Base-by-base conservation (phyloP, 2,329 filamentous ascomycete genomes). In the Neobulgaria alba region DNA sequence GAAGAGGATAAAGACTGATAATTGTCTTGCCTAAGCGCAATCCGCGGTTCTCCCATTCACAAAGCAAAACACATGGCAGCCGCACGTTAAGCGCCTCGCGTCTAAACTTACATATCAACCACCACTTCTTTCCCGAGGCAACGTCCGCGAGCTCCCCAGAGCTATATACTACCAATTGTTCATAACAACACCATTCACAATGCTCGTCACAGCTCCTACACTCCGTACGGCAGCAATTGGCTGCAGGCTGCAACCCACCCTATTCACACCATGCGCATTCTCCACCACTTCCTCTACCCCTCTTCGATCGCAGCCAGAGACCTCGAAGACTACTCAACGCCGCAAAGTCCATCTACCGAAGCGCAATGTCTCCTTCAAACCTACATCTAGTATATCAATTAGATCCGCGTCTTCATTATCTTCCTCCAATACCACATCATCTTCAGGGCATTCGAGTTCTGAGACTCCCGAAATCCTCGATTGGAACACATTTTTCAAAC, bases 401-500 rank as follows among this genome's bases (percentile, higher is more conserved):
- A 49, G 49, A 17, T 33, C 45, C 29, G 50, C 49, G 8, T 53
- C 54, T 17, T 46, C 52, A 18, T 40, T 40, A 18, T 46, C 45
- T 29, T 41, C 51, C 32, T 33, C 49, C 10, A 35, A 49, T 33
- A 29, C 44, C 15, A 18, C 45, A 10, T 40, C 34, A 33, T 29
- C 41, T 41, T 31, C 23, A 19, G 5, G 49, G 33, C 21, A 39
- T 23, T 38, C 38, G 39, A 38, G 38, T 19, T 26, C 47, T 10
- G 10, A 40, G 29, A 21, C 19, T 17, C 36, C 41, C 2, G 49
- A 17, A 40, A 46, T 36, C 4, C 48, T 89, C 31, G 77, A 87
- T 65, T 96, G 90, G 90, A 82, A 95, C 67, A 79, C 78, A 38
- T 96, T 95, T 71, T 94, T 96, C 71, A 77, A 79, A 60, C 80